Conservation (phyloP, 768 basidiomycete species). For the Podaxis sp. region DNA sequence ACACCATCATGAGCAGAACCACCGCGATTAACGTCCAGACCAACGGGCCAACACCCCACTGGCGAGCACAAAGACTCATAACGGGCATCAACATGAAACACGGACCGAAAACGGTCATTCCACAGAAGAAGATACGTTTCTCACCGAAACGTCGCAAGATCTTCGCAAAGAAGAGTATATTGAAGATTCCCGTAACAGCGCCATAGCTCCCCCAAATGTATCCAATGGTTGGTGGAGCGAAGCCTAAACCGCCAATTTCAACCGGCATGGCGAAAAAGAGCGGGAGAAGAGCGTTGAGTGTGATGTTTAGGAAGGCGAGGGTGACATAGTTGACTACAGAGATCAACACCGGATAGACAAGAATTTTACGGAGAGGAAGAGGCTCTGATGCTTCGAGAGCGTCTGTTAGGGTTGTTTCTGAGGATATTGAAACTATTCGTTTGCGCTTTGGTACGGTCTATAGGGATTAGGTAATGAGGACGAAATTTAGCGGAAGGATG, state of each 20-base stretch:
- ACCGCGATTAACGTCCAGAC: constrained; percentile 38
- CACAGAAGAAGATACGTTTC: constrained; percentile 37
- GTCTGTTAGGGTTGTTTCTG: constrained; percentile 20
- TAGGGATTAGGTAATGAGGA: background rate
- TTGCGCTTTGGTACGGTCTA: constrained; percentile 31
- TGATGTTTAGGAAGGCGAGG: constrained; percentile 65
- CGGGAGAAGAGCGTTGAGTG: constrained; percentile 54
- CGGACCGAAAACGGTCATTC: constrained; percentile 38
- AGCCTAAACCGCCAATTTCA: constrained; percentile 63
- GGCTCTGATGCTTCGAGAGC: constrained; percentile 26
- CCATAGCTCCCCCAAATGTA: constrained; percentile 48
- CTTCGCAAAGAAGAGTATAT: constrained; percentile 41
- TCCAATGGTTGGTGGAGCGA: constrained; percentile 63
- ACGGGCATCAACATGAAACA: constrained; percentile 44
- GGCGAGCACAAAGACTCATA: constrained; percentile 42
- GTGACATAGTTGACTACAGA: constrained; percentile 69
- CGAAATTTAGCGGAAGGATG: background rate
- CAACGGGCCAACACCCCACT: constrained; percentile 32
- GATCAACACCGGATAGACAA: constrained; percentile 58
- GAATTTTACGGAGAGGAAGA: constrained; percentile 40
- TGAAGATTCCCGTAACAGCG: constrained; percentile 38
- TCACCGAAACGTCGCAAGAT: constrained; percentile 44
- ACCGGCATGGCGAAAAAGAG: constrained; percentile 70
- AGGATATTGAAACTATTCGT: constrained; percentile 15
- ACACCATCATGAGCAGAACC: constrained; percentile 29